A percentile compares a stretch with the other conserved stretches of the same genome.
phyloP scores from a whole-genome alignment of 192 early-diverging fungal genomes.

The Lunasporangiospora selenospora region DNA sequence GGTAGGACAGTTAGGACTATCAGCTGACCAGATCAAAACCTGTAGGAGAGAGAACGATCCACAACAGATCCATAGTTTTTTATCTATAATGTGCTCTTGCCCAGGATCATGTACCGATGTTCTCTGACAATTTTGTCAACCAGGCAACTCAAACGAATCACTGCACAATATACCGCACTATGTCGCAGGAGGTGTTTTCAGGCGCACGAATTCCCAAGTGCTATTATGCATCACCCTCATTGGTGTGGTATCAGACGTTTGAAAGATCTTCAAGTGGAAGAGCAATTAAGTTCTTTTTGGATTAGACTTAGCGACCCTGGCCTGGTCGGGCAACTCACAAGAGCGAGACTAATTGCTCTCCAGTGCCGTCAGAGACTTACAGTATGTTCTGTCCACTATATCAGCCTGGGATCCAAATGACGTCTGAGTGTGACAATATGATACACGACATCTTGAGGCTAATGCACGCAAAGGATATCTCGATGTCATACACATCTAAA shows the following conservation, averaged over 20 bases:
- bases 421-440: no score
- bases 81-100: constrained; percentile 18
- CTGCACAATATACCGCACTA: constrained; percentile 10
- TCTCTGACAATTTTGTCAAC: background rate
- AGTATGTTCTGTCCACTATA: no score
- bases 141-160: background rate
- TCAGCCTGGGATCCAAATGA: no score
- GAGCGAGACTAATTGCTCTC: constrained; percentile 1
- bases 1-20: no score
- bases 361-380: no score
- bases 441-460: no score
- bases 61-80: no score
- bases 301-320: constrained; percentile 15
- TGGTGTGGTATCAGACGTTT: background rate
- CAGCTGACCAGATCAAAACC: no score
- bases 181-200: background rate
- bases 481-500: no score
- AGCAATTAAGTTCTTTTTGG: constrained; percentile 10
- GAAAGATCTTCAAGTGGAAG: constrained; percentile 10
- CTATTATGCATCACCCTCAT: constrained; percentile 11
- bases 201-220: constrained; percentile 11
- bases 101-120: constrained; percentile 2
- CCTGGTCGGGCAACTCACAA: background rate
- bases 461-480: no score
- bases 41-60: no score